phyloP scores from a whole-genome alignment of 1,284 basidiomycete genomes.

The Ceratobasidium theobromae region DNA sequence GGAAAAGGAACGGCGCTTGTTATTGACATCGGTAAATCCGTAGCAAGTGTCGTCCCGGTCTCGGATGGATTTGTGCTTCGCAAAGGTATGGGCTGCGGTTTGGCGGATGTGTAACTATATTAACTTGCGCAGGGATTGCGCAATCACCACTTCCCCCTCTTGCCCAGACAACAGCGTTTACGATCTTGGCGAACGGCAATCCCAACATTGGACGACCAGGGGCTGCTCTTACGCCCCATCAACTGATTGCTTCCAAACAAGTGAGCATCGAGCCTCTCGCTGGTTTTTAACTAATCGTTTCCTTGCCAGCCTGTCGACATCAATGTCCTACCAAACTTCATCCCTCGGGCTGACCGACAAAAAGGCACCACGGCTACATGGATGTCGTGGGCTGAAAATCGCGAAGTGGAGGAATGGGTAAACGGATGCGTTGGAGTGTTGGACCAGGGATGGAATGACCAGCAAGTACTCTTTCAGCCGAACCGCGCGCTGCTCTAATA shows the following conservation, averaged over 20 bases:
- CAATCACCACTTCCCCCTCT: constrained; percentile 74
- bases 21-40: constrained; percentile 88
- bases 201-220: constrained; percentile 47
- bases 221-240: constrained; percentile 76
- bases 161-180: constrained; percentile 71
- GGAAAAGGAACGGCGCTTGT: constrained; percentile 93
- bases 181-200: constrained; percentile 54
- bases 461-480: constrained; percentile 50
- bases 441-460: constrained; percentile 86
- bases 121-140: constrained; percentile 55
- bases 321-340: constrained; percentile 60
- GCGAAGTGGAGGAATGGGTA: constrained; percentile 92
- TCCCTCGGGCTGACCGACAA: constrained; percentile 74
- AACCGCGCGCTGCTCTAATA: not conserved
- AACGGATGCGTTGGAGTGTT: constrained; percentile 84
- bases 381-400: constrained; percentile 77
- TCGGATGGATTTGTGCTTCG: constrained; percentile 97
- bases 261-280: constrained; percentile 47
- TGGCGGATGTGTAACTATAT: not conserved
- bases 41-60: constrained; percentile 90
- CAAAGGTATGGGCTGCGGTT: constrained; percentile 63
- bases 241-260: constrained; percentile 80
- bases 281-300: no score
- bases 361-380: constrained; percentile 74
- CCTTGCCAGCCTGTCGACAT: constrained; percentile 61